Percentiles rank a stretch among this genome's conserved stretches.
These are phyloP conservation scores for Gynandropsis gynandra DNA, from an alignment of 345 rosid species.

Conservation along the genomic window DNA sequence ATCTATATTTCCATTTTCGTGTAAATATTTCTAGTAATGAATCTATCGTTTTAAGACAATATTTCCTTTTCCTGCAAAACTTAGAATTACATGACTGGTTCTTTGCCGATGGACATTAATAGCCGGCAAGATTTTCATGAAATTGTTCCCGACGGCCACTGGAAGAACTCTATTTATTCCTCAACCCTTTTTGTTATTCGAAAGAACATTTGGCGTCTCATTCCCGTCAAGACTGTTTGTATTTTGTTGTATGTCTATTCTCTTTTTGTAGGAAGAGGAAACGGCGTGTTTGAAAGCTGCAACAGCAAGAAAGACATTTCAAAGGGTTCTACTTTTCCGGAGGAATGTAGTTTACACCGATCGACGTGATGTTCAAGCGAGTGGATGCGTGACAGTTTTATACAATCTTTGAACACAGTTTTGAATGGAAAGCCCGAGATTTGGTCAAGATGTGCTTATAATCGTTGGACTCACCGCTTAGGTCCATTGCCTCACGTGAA, in stretches of 20 bases:
- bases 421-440: slow-evolving; percentile 76
- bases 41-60: no score
- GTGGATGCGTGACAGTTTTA: slow-evolving; percentile 49
- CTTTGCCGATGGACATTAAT: slow-evolving; percentile 85
- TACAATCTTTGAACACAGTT: slow-evolving; percentile 73
- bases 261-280: slow-evolving; percentile 50
- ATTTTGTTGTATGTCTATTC: slow-evolving; percentile 7
- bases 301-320: slow-evolving; percentile 57
- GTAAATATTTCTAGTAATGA: no score
- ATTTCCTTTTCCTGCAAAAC: no score
- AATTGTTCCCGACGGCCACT: slow-evolving; percentile 38
- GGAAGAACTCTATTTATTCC: slow-evolving; percentile 46
- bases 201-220: slow-evolving; percentile 2
- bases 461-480: slow-evolving; percentile 78
- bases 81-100: no score
- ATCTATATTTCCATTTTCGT: no score
- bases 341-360: slow-evolving; percentile 79
- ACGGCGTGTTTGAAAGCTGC: slow-evolving; percentile 63
- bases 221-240: slow-evolving; percentile 2
- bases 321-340: slow-evolving; percentile 70
- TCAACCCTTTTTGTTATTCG: no score
- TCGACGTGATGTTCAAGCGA: slow-evolving; percentile 77
- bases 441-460: slow-evolving; percentile 90
- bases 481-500: slow-evolving; percentile 79
- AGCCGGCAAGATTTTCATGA: slow-evolving; percentile 66